Percentiles rank a stretch among this genome's conserved stretches.
Conservation (phyloP, 2,329 filamentous ascomycete species). For the Aspergillus aculeatinus region DNA sequence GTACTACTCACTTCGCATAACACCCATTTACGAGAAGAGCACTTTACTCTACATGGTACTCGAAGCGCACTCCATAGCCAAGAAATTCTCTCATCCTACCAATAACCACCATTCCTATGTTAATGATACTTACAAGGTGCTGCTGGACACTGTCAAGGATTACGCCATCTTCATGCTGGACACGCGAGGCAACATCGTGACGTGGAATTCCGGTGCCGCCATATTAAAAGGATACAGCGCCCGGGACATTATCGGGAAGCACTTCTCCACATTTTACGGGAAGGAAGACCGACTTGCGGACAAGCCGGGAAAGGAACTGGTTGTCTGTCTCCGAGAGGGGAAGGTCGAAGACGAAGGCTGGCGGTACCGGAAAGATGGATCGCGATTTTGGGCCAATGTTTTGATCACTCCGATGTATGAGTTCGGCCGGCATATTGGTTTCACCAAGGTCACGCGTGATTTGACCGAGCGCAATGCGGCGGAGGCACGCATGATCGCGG, state of each 20-base stretch:
- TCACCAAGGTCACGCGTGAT: slow-evolving; percentile 60
- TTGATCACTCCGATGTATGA: slow-evolving; percentile 58
- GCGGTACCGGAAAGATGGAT: slow-evolving; percentile 60
- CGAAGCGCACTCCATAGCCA: slow-evolving; percentile 42
- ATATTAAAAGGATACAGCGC: slow-evolving; percentile 57
- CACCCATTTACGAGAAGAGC: slow-evolving; percentile 45
- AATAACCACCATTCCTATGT: slow-evolving; percentile 47
- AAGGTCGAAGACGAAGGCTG: slow-evolving; percentile 61
- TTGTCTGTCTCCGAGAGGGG: slow-evolving; percentile 55
- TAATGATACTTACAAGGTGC: slow-evolving; percentile 59
- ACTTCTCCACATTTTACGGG: slow-evolving; percentile 60
- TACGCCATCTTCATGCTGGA: slow-evolving; percentile 65
- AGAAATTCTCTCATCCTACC: slow-evolving; percentile 18
- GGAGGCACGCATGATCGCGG: slow-evolving; percentile 56
- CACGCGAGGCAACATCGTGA: slow-evolving; percentile 54
- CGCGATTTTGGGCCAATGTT: slow-evolving; percentile 61
- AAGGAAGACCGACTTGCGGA: slow-evolving; percentile 49
- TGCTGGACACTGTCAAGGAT: slow-evolving; percentile 61
- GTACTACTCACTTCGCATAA: slow-evolving; percentile 36
- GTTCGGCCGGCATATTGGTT: slow-evolving; percentile 55
- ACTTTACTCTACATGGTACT: slow-evolving; percentile 44
- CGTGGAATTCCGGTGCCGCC: slow-evolving; percentile 59
- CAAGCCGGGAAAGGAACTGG: slow-evolving; percentile 55
- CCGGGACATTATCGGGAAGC: slow-evolving; percentile 57
- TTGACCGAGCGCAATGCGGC: slow-evolving; percentile 56